Base-by-base conservation (phyloP, 2,329 filamentous ascomycete species). In the Lasiodiplodia hormozganensis region DNA sequence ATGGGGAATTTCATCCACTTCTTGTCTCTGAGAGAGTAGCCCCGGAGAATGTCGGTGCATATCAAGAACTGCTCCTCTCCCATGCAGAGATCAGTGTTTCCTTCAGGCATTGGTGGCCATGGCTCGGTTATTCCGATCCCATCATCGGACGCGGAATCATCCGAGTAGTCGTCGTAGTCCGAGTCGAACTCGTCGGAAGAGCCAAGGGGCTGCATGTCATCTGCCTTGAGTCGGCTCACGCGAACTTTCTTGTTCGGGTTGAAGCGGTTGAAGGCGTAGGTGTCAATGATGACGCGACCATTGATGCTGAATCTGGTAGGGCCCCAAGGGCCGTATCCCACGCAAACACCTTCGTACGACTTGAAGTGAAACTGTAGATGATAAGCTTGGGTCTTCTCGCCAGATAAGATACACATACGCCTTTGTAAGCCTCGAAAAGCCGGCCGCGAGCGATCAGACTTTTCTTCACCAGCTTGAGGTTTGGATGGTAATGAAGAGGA, bases 231-330 rank as follows among this genome's bases (percentile, higher is more conserved):
- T 12, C 64, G 52, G 31, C 58, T 54, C 21, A 69, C 34, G 3
- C 40, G 67, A 36, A 52, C 64, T 68, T 65, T 72, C 21, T 34
- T 56, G n/a, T 58, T 70, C 10, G 68, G 69, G 34, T 68, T 70
- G 60, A 69, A 73, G 10, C 66, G 70, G 38, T 69, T 71, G 62
- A 65, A 84, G n/a, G 81, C 82, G 21, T 82, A 75, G 0, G 78
- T 76, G 67, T 86, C 84, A 62, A 86, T 80, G 68, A 85, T 80
- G 57, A 86, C 78, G 11, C 84, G 80, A 58, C 82, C 80, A 60
- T 82, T 68, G 31, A 70, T 67, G 56, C 68, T 69, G 64, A 68
- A 69, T 43, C 68, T 69, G 14, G 68, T 62, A 43, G 68, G 57
- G 7, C 70, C 71, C 54, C 72, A 70, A 23, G 68, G 60, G 6